These are phyloP conservation scores for Coemansia sp. DNA, from an alignment of 192 early-diverging fungal species.

Conservation along the genomic window DNA sequence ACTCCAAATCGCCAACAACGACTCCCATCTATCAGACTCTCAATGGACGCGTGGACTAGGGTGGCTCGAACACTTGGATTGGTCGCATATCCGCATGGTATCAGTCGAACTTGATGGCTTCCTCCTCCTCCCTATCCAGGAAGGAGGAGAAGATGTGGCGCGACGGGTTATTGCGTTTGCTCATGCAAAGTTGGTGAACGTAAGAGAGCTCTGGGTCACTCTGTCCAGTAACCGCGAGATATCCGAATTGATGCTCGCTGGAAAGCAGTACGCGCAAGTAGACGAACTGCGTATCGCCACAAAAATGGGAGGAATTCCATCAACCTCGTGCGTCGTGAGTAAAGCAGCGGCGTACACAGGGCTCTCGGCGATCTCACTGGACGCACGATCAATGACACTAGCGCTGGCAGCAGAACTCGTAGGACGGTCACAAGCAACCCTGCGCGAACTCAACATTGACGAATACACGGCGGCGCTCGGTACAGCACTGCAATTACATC, in stretches of 20 bases:
- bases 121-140: no score
- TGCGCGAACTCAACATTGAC: conserved; percentile 28
- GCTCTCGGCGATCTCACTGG: conserved; percentile 22
- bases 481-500: background rate
- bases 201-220: conserved; percentile 25
- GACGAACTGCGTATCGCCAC: conserved; percentile 25
- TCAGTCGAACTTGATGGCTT: conserved; percentile 26
- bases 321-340: no score
- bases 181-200: background rate
- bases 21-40: no score
- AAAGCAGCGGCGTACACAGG: background rate
- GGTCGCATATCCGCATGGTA: conserved; percentile 27
- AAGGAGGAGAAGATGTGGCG: background rate
- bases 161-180: conserved; percentile 9
- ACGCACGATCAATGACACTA: conserved; percentile 1
- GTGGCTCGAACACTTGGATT: no score
- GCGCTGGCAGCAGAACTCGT: conserved; percentile 8
- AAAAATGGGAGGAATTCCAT: no score
- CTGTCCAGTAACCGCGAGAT: background rate
- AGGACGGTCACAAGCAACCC: conserved; percentile 1
- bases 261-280: background rate
- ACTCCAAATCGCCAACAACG: conserved; percentile 22
- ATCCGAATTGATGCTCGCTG: background rate
- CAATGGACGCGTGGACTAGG: no score
- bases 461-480: conserved; percentile 5